Evolutionary conservation across 305 asterid genomes (phyloP).

Genomic region (Striga hermonthica): DNA sequence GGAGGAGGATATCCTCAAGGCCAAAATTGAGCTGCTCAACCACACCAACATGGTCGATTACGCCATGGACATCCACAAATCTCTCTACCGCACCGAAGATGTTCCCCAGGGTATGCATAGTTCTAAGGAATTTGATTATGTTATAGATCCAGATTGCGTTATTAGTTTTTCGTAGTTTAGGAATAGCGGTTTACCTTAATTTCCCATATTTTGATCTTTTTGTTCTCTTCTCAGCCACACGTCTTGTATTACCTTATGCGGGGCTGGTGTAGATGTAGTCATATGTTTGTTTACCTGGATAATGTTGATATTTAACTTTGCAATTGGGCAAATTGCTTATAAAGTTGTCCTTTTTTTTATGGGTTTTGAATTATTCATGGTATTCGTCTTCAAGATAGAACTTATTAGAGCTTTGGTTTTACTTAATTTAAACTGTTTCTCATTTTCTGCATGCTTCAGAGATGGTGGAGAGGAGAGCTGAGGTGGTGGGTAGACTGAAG

Average conservation of each 20-base stretch:
- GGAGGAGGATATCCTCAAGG: constrained; percentile 71
- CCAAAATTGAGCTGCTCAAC: constrained; percentile 75
- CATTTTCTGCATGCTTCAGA: constrained; percentile 31
- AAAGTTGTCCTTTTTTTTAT: not conserved
- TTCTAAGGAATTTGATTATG: no score
- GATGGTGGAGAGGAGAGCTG: constrained; percentile 56
- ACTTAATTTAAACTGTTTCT: constrained; percentile 7
- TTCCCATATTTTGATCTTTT: not conserved
- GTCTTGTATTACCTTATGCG: no score
- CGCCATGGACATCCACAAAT: constrained; percentile 83
- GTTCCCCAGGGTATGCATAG: constrained; percentile 62
- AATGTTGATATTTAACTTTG: not conserved
- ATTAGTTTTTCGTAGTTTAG: constrained; percentile 10
- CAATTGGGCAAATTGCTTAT: not conserved
- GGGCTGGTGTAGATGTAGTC: no score
- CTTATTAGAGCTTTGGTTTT: not conserved
- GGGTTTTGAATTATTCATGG: not conserved
- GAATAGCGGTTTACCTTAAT: not conserved
- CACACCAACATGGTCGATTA: constrained; percentile 93
- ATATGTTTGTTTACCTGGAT: not conserved
- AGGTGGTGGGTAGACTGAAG: constrained; percentile 55
- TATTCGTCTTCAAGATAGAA: constrained; percentile 2
- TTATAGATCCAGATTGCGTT: not conserved
- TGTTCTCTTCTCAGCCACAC: no score
- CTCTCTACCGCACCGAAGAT: constrained; percentile 71